phyloP scores from a whole-genome alignment of 768 basidiomycete species.

The Kwoniella dendrophila region DNA sequence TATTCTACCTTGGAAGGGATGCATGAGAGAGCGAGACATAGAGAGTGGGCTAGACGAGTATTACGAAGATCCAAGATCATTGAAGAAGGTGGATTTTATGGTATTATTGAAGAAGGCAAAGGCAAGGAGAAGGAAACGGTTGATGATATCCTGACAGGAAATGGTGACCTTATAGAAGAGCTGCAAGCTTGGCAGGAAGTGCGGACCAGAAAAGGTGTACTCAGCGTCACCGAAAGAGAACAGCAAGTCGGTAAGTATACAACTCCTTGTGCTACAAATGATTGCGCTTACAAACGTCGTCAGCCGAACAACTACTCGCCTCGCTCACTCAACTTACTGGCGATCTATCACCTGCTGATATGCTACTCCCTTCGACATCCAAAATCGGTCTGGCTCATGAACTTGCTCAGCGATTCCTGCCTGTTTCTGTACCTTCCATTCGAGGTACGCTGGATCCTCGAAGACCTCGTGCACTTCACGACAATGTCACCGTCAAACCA shows the following conservation, averaged over 20 bases:
- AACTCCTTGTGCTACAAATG: background rate
- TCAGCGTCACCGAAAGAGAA: constrained; percentile 34
- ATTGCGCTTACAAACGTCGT: background rate
- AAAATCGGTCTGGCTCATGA: constrained; percentile 35
- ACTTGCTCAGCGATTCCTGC: constrained; percentile 38
- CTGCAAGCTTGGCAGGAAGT: constrained; percentile 48
- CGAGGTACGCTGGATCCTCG: constrained; percentile 51
- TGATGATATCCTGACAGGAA: constrained; percentile 37
- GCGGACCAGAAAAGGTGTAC: constrained; percentile 33
- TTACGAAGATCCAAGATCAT: constrained; percentile 1
- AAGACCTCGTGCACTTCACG: constrained; percentile 50
- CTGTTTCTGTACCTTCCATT: constrained; percentile 31
- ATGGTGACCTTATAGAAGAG: constrained; percentile 39
- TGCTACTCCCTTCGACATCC: constrained; percentile 24
- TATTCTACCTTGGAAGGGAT: constrained; percentile 43
- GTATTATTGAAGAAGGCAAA: background rate
- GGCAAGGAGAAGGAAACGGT: constrained; percentile 25
- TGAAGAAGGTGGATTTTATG: constrained; percentile 11
- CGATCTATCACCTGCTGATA: constrained; percentile 25
- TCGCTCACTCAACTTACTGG: constrained; percentile 36
- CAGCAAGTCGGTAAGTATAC: constrained; percentile 45
- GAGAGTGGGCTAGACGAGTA: constrained; percentile 26
- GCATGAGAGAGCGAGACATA: constrained; percentile 36
- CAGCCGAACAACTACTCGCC: constrained; percentile 33
- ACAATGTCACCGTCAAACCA: constrained; percentile 37